Percentiles rank a stretch among this genome's conserved stretches.
These are phyloP conservation scores for Lumnitzera littorea DNA, from an alignment of 345 rosid species.

Conservation along the genomic window DNA sequence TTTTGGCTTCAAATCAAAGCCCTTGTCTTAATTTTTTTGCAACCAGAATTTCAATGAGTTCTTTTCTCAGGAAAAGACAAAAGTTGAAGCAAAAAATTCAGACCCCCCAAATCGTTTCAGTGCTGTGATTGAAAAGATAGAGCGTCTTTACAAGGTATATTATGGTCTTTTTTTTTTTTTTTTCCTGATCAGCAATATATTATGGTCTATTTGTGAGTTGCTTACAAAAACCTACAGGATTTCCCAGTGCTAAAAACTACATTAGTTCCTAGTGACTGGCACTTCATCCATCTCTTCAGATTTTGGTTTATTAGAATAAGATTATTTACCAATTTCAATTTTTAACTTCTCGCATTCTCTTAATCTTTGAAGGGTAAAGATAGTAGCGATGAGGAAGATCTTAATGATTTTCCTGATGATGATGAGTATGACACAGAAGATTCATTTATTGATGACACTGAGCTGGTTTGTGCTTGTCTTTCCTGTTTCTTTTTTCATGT, in stretches of 20 bases:
- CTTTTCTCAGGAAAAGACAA: no score
- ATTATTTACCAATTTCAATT: no score
- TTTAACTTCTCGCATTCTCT: no score
- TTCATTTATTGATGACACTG: conserved; percentile 18
- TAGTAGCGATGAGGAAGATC: conserved; percentile 17
- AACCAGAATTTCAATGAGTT: no score
- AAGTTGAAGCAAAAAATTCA: neutral
- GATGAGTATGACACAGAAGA: conserved; percentile 20
- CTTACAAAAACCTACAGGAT: neutral
- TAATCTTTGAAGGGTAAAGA: conserved; percentile 13
- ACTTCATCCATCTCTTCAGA: no score
- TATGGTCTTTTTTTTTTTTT: neutral
- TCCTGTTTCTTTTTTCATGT: neutral
- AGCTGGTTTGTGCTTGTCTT: conserved; percentile 11
- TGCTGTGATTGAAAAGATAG: conserved; percentile 18
- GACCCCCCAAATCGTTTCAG: conserved; percentile 13
- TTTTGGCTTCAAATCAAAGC: no score
- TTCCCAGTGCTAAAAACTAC: neutral
- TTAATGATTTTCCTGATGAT: conserved; percentile 16
- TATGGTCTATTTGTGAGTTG: neutral
- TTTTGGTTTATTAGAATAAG: no score
- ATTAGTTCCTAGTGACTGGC: neutral
- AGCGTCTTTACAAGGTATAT: conserved; percentile 14
- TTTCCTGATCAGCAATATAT: neutral
- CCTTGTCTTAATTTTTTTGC: no score